A percentile compares a stretch with the other conserved stretches of the same genome.
phyloP scores from a whole-genome alignment of 495 filamentous ascomycete species.

The Aspergillus indologenus region DNA sequence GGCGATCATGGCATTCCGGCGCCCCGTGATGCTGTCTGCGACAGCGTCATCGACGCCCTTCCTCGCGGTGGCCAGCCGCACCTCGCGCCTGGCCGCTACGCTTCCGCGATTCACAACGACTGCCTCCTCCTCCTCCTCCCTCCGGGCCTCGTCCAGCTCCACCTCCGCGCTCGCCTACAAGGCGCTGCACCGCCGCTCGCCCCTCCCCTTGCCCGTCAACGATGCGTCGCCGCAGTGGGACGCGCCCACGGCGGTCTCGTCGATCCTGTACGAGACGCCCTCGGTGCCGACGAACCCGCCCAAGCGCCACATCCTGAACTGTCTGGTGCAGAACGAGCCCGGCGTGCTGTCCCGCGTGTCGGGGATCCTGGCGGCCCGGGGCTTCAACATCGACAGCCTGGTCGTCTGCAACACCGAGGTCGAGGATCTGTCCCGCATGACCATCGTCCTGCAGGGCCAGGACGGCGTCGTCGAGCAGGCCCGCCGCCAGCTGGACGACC shows the following conservation, averaged over 20 bases:
- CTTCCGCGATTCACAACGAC: conserved; percentile 39
- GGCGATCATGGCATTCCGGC: conserved; percentile 49
- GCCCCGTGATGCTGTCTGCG: conserved; percentile 40
- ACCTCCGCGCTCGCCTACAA: conserved; percentile 97
- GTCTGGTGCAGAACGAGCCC: conserved; percentile 97
- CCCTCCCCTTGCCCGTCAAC: conserved; percentile 72
- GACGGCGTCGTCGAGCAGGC: conserved; percentile 98
- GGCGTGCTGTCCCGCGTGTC: conserved; percentile 95
- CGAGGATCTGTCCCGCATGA: conserved; percentile 96
- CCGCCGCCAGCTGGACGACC: conserved; percentile 88
- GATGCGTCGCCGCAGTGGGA: conserved; percentile 82
- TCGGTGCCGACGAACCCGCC: conserved; percentile 76
- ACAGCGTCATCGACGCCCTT: conserved; percentile 34
- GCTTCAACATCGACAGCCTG: conserved; percentile 98
- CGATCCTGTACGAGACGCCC: conserved; percentile 98
- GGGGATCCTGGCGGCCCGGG: conserved; percentile 90
- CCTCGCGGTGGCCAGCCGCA: conserved; percentile 31
- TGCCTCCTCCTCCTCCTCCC: conserved; percentile 5
- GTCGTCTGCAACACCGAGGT: conserved; percentile 98
- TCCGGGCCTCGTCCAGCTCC: conserved; percentile 53
- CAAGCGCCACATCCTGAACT: conserved; percentile 95
- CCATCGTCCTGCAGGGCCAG: conserved; percentile 92
- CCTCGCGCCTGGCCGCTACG: conserved; percentile 34
- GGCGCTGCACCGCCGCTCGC: conserved; percentile 84
- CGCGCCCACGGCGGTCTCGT: conserved; percentile 90